Conservation (phyloP, 352 stramenopile genomes). For the Globisporangium orthogonon region DNA sequence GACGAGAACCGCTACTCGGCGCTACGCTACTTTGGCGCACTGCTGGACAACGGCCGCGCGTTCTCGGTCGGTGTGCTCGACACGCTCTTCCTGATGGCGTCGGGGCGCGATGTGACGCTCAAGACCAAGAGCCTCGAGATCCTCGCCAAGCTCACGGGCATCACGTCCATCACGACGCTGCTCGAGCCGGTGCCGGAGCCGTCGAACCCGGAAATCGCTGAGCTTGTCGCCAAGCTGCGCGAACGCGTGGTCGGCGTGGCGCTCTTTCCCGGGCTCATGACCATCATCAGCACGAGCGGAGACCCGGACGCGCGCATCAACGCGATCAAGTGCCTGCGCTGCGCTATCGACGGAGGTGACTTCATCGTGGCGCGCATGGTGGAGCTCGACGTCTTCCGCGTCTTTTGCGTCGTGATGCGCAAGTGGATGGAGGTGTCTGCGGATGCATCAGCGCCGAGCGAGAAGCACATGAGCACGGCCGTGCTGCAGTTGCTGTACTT, state of each 20-base stretch:
- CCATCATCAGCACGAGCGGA: conserved; percentile 36
- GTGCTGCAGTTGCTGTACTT: conserved; percentile 64
- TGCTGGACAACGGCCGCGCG: conserved; percentile 47
- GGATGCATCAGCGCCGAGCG: conserved; percentile 16
- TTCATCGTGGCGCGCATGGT: conserved; percentile 55
- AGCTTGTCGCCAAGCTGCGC: conserved; percentile 49
- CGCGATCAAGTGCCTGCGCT: conserved; percentile 65
- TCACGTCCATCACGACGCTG: conserved; percentile 43
- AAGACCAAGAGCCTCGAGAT: conserved; percentile 49
- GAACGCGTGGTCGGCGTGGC: conserved; percentile 50
- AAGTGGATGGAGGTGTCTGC: conserved; percentile 52
- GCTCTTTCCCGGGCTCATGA: conserved; percentile 64
- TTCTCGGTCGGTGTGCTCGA: conserved; percentile 58
- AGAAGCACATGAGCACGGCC: conserved; percentile 26
- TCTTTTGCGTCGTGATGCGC: conserved; percentile 53
- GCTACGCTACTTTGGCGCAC: conserved; percentile 57
- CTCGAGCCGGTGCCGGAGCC: conserved; percentile 35
- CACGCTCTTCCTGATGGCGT: conserved; percentile 67
- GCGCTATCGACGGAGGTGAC: conserved; percentile 48
- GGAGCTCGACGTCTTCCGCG: conserved; percentile 62
- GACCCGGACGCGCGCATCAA: conserved; percentile 43
- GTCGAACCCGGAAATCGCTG: conserved; percentile 28
- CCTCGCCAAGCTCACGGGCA: conserved; percentile 42
- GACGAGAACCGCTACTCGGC: conserved; percentile 71
- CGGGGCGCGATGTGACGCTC: conserved; percentile 40